Conservation (phyloP, 2,329 filamentous ascomycete species). For the Xylaria arbuscula region DNA sequence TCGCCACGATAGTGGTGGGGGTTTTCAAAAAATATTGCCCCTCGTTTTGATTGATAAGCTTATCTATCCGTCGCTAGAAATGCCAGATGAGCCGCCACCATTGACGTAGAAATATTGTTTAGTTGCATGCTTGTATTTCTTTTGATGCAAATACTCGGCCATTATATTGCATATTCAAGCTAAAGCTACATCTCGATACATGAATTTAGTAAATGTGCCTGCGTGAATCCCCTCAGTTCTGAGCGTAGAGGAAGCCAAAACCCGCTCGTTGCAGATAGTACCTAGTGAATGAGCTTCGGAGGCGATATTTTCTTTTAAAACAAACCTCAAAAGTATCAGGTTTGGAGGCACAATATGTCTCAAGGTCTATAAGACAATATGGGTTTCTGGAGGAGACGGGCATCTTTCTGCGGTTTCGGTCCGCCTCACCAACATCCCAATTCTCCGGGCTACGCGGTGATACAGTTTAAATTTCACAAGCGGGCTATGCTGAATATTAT, state of each 20-base stretch:
- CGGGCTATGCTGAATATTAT: too few species aligned
- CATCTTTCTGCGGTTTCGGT: too few species aligned
- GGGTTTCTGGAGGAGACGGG: neutral
- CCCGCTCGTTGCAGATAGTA: too few species aligned
- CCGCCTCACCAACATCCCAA: neutral
- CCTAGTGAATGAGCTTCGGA: too few species aligned
- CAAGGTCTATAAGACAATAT: neutral
- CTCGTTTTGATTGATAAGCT: slow-evolving; percentile 42
- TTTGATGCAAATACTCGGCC: neutral
- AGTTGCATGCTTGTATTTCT: neutral
- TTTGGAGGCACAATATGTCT: too few species aligned
- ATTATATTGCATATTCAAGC: too few species aligned
- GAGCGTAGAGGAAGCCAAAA: too few species aligned
- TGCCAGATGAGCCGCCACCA: neutral
- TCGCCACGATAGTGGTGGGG: slow-evolving; percentile 38
- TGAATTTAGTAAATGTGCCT: too few species aligned
- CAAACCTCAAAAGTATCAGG: too few species aligned
- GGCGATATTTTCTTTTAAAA: too few species aligned
- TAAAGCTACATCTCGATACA: too few species aligned
- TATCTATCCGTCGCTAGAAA: slow-evolving; percentile 23
- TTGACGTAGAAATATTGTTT: neutral
- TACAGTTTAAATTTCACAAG: neutral
- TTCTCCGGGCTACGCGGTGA: neutral
- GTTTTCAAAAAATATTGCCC: slow-evolving; percentile 42
- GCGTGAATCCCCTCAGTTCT: too few species aligned